Evolutionary conservation across 2,329 filamentous ascomycete species (phyloP).

Genomic region (Colletotrichum navitas): DNA sequence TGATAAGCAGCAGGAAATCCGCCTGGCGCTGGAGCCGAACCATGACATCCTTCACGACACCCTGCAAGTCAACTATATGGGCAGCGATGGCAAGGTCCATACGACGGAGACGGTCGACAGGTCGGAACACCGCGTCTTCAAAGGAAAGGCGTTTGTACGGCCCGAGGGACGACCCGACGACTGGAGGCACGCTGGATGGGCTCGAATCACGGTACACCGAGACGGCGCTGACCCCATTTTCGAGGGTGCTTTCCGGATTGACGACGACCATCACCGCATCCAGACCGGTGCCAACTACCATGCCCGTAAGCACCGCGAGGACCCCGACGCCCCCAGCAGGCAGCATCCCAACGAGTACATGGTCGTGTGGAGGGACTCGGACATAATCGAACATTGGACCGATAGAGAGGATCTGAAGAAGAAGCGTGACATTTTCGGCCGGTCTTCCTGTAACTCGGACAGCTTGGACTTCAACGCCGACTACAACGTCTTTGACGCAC

Average conservation of each 20-base stretch:
- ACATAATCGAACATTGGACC: constrained; percentile 68
- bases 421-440: constrained; percentile 66
- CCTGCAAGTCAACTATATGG: constrained; percentile 80
- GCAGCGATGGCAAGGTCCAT: constrained; percentile 76
- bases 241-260: constrained; percentile 87
- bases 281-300: constrained; percentile 81
- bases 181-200: constrained; percentile 90
- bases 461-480: constrained; percentile 83
- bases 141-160: constrained; percentile 80
- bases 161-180: constrained; percentile 62
- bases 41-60: constrained; percentile 87
- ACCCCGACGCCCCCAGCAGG: constrained; percentile 72
- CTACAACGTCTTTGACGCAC: constrained; percentile 66
- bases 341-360: constrained; percentile 77
- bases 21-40: constrained; percentile 88
- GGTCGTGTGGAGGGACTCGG: constrained; percentile 93
- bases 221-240: constrained; percentile 88
- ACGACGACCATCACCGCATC: constrained; percentile 88
- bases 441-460: constrained; percentile 78
- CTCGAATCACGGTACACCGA: constrained; percentile 79
- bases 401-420: constrained; percentile 71
- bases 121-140: constrained; percentile 83
- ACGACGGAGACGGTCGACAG: constrained; percentile 78
- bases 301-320: constrained; percentile 76
- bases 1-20: constrained; percentile 75